phyloP scores from a whole-genome alignment of 2,329 filamentous ascomycete genomes.

The Neoarthrinium moseri region DNA sequence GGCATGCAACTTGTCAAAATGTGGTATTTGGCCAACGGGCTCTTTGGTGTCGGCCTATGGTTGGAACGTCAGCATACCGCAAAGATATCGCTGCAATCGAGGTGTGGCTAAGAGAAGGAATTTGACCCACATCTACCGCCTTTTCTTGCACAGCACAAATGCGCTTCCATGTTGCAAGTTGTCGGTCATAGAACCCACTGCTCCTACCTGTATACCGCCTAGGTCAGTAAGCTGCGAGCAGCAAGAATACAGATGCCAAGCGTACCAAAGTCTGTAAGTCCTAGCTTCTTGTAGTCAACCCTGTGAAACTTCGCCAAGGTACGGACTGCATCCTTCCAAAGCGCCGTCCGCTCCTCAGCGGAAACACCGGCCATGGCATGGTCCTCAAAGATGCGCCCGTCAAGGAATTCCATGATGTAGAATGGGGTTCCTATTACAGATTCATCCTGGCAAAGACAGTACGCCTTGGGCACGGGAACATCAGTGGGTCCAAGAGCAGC shows the following conservation, averaged over 20 bases:
- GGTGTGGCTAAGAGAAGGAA: not conserved
- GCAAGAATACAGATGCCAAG: not conserved
- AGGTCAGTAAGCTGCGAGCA: not conserved
- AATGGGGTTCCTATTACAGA: slow-evolving; percentile 81
- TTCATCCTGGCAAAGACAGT: slow-evolving; percentile 82
- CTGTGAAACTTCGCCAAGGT: slow-evolving; percentile 83
- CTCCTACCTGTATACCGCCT: slow-evolving; percentile 53
- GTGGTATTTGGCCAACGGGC: slow-evolving; percentile 74
- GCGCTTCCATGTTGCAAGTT: slow-evolving; percentile 77
- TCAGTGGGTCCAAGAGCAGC: slow-evolving; percentile 74
- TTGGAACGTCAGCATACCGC: not conserved
- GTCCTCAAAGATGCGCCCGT: slow-evolving; percentile 91
- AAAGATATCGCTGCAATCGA: not conserved
- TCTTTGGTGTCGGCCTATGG: slow-evolving; percentile 53
- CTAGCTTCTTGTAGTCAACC: slow-evolving; percentile 63
- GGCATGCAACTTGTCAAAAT: slow-evolving; percentile 73
- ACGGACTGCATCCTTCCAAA: slow-evolving; percentile 75
- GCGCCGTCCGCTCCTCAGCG: slow-evolving; percentile 62
- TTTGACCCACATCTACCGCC: slow-evolving; percentile 61
- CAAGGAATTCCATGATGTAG: slow-evolving; percentile 93
- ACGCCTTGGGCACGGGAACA: slow-evolving; percentile 78
- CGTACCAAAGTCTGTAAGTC: slow-evolving; percentile 59
- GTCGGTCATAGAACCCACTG: slow-evolving; percentile 79
- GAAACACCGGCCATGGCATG: slow-evolving; percentile 72
- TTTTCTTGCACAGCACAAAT: slow-evolving; percentile 76